A percentile compares a stretch with the other conserved stretches of the same genome.
Conservation (phyloP, 2,329 filamentous ascomycete species). For the Aspergillus sergii region DNA sequence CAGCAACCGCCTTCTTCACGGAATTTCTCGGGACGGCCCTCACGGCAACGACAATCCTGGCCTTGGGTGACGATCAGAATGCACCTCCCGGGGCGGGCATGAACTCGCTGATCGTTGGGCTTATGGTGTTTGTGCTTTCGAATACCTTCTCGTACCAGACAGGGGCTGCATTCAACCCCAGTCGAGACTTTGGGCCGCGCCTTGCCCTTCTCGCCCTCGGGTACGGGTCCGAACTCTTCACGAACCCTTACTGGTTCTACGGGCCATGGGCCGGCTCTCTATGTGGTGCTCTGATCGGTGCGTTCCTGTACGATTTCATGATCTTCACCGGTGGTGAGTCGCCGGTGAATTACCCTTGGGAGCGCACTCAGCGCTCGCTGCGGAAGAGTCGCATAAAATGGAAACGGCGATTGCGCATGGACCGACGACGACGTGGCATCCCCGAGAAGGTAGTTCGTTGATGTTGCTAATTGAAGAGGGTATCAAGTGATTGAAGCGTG, state of each 20-base stretch:
- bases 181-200: conserved; percentile 54
- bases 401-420: conserved; percentile 29
- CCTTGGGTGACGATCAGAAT: conserved; percentile 51
- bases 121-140: conserved; percentile 39
- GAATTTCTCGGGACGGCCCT: conserved; percentile 51
- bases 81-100: conserved; percentile 54
- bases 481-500: neutral
- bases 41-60: conserved; percentile 47
- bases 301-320: conserved; percentile 54
- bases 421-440: neutral
- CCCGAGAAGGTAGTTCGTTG: neutral
- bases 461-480: neutral
- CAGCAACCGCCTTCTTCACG: conserved; percentile 49
- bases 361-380: conserved; percentile 43
- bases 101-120: conserved; percentile 53
- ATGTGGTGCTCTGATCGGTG: conserved; percentile 46
- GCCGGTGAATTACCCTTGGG: conserved; percentile 55
- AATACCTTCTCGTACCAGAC: conserved; percentile 51
- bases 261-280: conserved; percentile 46
- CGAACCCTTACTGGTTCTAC: conserved; percentile 51
- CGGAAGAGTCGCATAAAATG: conserved; percentile 48
- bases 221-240: conserved; percentile 47
- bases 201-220: conserved; percentile 50
- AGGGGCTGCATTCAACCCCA: conserved; percentile 52
- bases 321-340: conserved; percentile 56